Evolutionary conservation across 2,329 filamentous ascomycete species (phyloP), one percentile per base, ranked within the genome.

Genomic region (Knufia petricola): DNA sequence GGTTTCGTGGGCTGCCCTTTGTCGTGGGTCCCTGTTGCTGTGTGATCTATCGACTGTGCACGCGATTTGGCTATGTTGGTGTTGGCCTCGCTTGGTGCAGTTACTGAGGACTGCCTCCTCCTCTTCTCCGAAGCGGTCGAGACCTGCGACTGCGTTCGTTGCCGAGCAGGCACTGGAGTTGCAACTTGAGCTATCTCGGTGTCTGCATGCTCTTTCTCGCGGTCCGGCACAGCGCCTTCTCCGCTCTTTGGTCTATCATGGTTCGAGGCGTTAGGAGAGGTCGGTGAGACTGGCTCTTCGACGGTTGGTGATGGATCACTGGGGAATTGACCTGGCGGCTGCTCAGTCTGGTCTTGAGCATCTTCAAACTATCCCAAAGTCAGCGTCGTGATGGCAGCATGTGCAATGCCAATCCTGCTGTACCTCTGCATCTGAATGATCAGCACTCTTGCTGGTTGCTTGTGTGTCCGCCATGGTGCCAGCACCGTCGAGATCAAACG

Each of bases 31-130:
- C 60, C 44, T 63, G 60, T 51, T 60, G 62, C 52, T 57, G 58
- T 53, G 63, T 61, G 48, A 62, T 59, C 34, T 59, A 60, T 43
- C 60, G 63, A 46, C 64, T 63, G 57, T 60, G 64, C 34, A 62
- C 60, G 12, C 61, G 63, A 44, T 63, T 52, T 38, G 62, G 59
- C 32, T n/a, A 34, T 17, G 2, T 15, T 32, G 4, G 19, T 6
- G 13, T 46, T 31, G 26, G 44, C 20, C 32, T 40, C 8, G 17
- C 6, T 17, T 4, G 37, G 7, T 9, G 37, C n/a, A 6, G 37
- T 19, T 6, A 26, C 30, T 4, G 43, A 37, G 4, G 43, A 46
- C 21, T 46, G 3, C 21, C 43, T 46, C 32, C 43, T 46, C 32
- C 19, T 46, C 43, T 46, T 36, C 15, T 26, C 43, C 28, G 43